Base-by-base conservation (phyloP, 495 filamentous ascomycete genomes). In the Podospora tetraspora region DNA sequence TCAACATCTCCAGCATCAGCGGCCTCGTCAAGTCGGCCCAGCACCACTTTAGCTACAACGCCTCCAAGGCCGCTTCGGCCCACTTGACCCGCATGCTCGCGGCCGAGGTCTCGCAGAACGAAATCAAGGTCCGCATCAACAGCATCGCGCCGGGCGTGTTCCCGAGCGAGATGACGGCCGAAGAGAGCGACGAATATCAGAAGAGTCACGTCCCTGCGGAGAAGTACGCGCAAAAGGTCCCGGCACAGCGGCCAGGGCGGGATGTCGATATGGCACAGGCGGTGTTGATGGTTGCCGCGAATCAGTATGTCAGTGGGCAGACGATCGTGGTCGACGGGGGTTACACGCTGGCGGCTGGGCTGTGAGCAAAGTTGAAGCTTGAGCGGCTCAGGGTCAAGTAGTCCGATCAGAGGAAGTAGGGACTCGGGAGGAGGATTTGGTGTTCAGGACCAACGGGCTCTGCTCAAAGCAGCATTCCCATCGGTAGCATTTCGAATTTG, bases 41-140 rank as follows among this genome's bases (percentile, higher is more conserved):
- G 70, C 87, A 91, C 74, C 93, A 91, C 24, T 94, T 91, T 77
- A 86, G 87, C 21, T 95, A 94, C 76, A 89, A 86, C 70, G 85
- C 86, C 11, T 86, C 81, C 73, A 95, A 95, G 80, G 92, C 88
- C 1, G 92, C 91, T 1, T 74, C 92, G 61, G 83, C 89, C 68
- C 91, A 95, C 72, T 73, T 95, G 66, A 88, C 85, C 64, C 84
- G 89, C 57, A 79, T 82, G 73, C 66, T 84, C 66, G 79, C 79
- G 1, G 71, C 62, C 24, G 81, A 84, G 71, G 63, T 81, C 9
- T 72, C 75, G 57, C 72, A 77, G 56, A 75, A 77, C 34, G 75
- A 77, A 0, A 73, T 76, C 61, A 78, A 91, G 78, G 80, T 94
- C 21, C 90, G 91, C 24, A 82, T 83, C 71, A 85, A 90, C 65